Evolutionary conservation across 495 filamentous ascomycete genomes (phyloP), one percentile per base, ranked within the genome.

Genomic region (Aspergillus sclerotioniger): DNA sequence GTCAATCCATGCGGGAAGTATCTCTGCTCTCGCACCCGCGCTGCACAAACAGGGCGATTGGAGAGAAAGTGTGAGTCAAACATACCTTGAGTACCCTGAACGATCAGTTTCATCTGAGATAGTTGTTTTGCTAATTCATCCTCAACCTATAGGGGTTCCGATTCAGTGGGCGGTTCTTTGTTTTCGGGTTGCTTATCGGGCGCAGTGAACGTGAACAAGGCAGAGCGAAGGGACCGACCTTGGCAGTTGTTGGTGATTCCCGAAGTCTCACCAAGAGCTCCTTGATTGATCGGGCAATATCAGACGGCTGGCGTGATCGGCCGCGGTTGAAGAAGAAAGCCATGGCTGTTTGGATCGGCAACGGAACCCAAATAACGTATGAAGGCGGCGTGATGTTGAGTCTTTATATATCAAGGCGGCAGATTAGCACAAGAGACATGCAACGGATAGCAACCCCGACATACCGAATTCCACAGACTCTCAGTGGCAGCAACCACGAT

Each of bases 241-340:
- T 81, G 29, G 72, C 64, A 37, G 68, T 60, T 45, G 60, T 67
- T 29, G 77, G 72, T 9, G 69, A 57, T 53, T 82, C 78, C 57
- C 74, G 75, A 54, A 86, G 62, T 58, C 74, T 78, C 33, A 70
- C 55, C 51, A 85, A 61, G 33, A 83, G 69, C 43, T 88, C 85
- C 62, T 83, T 87, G 28, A 81, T 81, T 20, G 79, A 73, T 62
- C 74, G 77, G 8, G 76, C 81, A 57, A 88, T 67, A 45, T 89
- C 86, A 29, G 76, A 70, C 50, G 88, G 77, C 54, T 76, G 74
- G 46, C 76, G 74, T 35, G 76, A 72, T 51, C 76, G 75, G 66
- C 82, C 85, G 65, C 91, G 81, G 54, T 84, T 86, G 70, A 96
- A 97, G 60, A 98, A 84, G 76, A 99, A 99, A 20, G 94, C 89